phyloP scores from a whole-genome alignment of 768 basidiomycete species.

The Boletales sp. region DNA sequence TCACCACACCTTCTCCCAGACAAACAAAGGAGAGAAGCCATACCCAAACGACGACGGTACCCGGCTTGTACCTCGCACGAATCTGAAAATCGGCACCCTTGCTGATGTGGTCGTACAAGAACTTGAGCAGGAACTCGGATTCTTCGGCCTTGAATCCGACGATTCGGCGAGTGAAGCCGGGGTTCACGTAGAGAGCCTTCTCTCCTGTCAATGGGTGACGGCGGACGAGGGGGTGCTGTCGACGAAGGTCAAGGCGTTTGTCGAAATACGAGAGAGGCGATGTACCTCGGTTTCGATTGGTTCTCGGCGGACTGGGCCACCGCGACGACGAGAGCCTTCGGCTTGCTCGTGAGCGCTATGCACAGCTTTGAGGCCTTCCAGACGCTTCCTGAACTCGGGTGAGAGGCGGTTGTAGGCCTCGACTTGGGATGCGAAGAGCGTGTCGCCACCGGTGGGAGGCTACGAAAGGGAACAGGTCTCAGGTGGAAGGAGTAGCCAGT shows the following conservation, averaged over 20 bases:
- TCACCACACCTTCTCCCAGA: not conserved
- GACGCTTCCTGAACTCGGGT: constrained; percentile 51
- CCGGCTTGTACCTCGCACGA: constrained; percentile 47
- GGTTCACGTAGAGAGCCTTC: constrained; percentile 58
- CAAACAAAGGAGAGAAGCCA: constrained; percentile 11
- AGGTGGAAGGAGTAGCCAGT: too few relatives aligned
- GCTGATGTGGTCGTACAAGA: constrained; percentile 50
- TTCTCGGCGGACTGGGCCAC: constrained; percentile 48
- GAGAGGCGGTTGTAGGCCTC: constrained; percentile 61
- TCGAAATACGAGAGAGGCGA: not conserved
- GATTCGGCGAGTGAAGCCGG: constrained; percentile 51
- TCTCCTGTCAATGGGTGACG: constrained; percentile 61
- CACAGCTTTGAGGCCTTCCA: constrained; percentile 54
- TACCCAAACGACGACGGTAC: constrained; percentile 58
- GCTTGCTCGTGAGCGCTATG: constrained; percentile 54
- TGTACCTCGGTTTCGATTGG: constrained; percentile 44
- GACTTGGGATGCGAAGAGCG: constrained; percentile 53
- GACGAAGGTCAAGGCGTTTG: not conserved
- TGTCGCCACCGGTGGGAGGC: constrained; percentile 44
- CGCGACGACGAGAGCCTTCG: constrained; percentile 40
- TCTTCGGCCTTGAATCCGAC: constrained; percentile 55
- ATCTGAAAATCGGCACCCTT: constrained; percentile 51
- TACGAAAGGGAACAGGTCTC: not conserved
- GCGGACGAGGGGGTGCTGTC: constrained; percentile 52
- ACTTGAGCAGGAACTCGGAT: constrained; percentile 51